phyloP scores from a whole-genome alignment of 179 eudicot species.

The Amaranthus tricolor region DNA sequence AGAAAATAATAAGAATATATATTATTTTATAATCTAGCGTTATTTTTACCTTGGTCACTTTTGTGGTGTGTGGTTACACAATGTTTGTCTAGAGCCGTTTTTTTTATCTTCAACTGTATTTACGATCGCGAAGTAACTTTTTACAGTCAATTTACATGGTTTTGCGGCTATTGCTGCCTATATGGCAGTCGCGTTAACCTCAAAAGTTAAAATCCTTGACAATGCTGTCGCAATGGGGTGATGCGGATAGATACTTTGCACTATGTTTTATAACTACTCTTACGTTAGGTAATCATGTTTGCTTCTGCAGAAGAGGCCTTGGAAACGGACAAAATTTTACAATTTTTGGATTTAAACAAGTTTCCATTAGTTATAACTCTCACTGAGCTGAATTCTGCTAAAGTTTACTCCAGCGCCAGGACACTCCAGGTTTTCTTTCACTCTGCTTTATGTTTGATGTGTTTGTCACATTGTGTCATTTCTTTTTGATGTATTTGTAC shows the following conservation, averaged over 20 bases:
- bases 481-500: not conserved
- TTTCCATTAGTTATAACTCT: constrained; percentile 70
- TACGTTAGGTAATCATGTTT: constrained; percentile 18
- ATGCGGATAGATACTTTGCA: no score
- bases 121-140: no score
- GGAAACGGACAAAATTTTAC: constrained; percentile 51
- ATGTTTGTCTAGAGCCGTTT: not conserved
- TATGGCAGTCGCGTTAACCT: no score
- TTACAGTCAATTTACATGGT: no score
- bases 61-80: not conserved
- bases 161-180: no score
- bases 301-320: constrained; percentile 52
- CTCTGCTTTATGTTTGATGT: constrained; percentile 10
- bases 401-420: constrained; percentile 56
- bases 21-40: not conserved
- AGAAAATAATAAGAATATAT: not conserved
- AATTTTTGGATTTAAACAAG: constrained; percentile 68
- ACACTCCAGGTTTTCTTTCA: constrained; percentile 61
- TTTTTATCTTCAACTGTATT: not conserved
- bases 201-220: no score
- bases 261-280: not conserved
- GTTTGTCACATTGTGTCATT: not conserved
- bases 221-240: no score
- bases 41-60: not conserved
- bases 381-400: constrained; percentile 65